Base-by-base conservation (phyloP, 371 early-diverging fungal genomes). In the Mortierella sp. region DNA sequence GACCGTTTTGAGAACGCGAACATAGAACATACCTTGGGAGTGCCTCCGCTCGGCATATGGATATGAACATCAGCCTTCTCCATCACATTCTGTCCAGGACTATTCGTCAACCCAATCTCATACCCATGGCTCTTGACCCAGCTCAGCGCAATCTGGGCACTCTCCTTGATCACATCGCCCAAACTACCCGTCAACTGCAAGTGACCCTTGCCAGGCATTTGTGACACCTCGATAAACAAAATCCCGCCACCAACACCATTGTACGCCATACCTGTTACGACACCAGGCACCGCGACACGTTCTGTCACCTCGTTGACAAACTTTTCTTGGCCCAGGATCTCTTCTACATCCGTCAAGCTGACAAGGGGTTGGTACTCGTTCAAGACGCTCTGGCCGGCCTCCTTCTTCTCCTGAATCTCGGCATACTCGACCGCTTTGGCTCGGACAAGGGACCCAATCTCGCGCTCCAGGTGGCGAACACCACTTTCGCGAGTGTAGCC, bases 401-500 rank as follows among this genome's bases (percentile, higher is more conserved):
- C 72, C 24, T 70, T 87, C 26, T 78, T 34, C 72, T 91, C 91
- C 54, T 86, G 79, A 31, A 82, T 37, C 37, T 89, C 88, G 5
- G 93, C 93, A 64, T 90, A 88, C 76, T 95, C 93, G 11, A 96
- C 95, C 21, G 96, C 96, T 76, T 95, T 80, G 28, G 90, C 88
- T 21, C 97, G 91, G 53, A 95, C 94, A 14, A 96, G 87, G n/a
- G 92, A 87, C 9, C 95, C 97, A 70, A 97, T 90, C 61, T 93
- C 90, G 40, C 96, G 90, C 73, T 97, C 95, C 14, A 97, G 83
- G 43, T 89, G 90, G 44, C 98, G 92, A 0, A 97, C 97, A 3
- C 98, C 98, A 55, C 95, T 94, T 88, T 97, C 98, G 37, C 95
- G 93, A 37, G 97, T 96, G 87, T 96, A 97, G 8, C 92, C 91